These are phyloP conservation scores for Cicer yamashitae DNA, from an alignment of 306 rosid species.

Conservation along the genomic window DNA sequence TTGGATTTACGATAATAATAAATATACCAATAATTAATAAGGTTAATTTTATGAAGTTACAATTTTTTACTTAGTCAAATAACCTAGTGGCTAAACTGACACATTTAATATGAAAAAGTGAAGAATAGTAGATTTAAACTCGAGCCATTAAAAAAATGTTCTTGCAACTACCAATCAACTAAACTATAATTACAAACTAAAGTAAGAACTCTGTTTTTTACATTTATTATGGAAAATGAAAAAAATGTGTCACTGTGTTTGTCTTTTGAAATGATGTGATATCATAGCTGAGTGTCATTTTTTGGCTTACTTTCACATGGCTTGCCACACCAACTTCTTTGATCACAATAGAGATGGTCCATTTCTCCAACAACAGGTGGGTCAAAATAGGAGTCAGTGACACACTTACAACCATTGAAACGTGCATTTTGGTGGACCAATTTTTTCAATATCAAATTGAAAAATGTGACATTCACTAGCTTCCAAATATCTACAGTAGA, in stretches of 20 bases:
- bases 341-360: slow-evolving; percentile 79
- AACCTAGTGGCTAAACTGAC: too few species aligned
- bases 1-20: background rate
- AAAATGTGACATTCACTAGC: slow-evolving; percentile 57
- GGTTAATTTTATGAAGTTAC: background rate
- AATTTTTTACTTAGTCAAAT: too few species aligned
- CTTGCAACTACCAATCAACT: too few species aligned
- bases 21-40: background rate
- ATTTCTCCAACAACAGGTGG: slow-evolving; percentile 83
- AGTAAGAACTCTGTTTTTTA: too few species aligned
- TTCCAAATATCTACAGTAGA: slow-evolving; percentile 52
- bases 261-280: slow-evolving; percentile 56
- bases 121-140: too few species aligned
- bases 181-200: too few species aligned
- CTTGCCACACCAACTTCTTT: slow-evolving; percentile 63
- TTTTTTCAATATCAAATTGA: slow-evolving; percentile 37
- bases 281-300: slow-evolving; percentile 65
- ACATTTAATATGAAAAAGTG: too few species aligned
- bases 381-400: slow-evolving; percentile 62
- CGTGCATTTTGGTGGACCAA: slow-evolving; percentile 61
- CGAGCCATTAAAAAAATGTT: too few species aligned
- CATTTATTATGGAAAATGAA: too few species aligned
- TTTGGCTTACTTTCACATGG: slow-evolving; percentile 70
- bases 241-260: too few species aligned
- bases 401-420: slow-evolving; percentile 63